phyloP scores from a whole-genome alignment of 768 basidiomycete species.

The Russula dissimulans region DNA sequence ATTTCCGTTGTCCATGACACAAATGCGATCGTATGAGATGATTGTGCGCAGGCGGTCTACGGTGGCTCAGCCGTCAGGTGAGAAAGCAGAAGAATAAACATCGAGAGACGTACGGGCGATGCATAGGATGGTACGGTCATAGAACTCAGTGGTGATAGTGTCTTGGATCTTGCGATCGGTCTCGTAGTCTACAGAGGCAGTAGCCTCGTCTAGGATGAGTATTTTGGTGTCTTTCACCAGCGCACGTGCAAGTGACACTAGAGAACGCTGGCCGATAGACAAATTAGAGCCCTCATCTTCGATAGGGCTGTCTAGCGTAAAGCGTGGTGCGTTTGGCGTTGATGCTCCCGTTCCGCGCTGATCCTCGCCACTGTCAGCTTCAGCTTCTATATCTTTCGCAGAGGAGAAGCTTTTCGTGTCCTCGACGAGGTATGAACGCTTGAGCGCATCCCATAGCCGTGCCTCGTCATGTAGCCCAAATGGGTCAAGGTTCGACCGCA shows the following conservation, averaged over 20 bases:
- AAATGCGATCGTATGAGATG: slow-evolving; percentile 79
- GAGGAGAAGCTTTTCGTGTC: slow-evolving; percentile 24
- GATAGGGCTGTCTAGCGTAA: slow-evolving; percentile 74
- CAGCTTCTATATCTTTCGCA: slow-evolving; percentile 28
- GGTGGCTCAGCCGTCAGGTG: background rate
- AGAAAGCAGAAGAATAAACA: background rate
- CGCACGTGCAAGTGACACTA: slow-evolving; percentile 84
- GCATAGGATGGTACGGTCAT: slow-evolving; percentile 75
- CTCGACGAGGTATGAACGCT: slow-evolving; percentile 75
- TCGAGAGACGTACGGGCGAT: slow-evolving; percentile 59
- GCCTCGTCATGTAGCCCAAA: slow-evolving; percentile 76
- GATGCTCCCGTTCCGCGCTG: slow-evolving; percentile 27
- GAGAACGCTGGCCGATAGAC: slow-evolving; percentile 70
- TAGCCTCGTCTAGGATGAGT: slow-evolving; percentile 86
- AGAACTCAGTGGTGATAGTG: slow-evolving; percentile 79
- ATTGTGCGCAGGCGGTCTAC: slow-evolving; percentile 80
- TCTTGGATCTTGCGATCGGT: slow-evolving; percentile 88
- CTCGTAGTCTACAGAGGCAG: slow-evolving; percentile 84
- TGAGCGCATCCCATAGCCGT: slow-evolving; percentile 79
- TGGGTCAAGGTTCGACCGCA: slow-evolving; percentile 85
- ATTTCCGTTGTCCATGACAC: slow-evolving; percentile 74
- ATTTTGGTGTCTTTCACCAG: slow-evolving; percentile 79
- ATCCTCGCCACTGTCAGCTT: slow-evolving; percentile 31
- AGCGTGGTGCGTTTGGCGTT: slow-evolving; percentile 32
- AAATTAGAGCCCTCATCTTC: slow-evolving; percentile 85